phyloP scores from a whole-genome alignment of 148 eudicot species.

The Persicaria maculosa region DNA sequence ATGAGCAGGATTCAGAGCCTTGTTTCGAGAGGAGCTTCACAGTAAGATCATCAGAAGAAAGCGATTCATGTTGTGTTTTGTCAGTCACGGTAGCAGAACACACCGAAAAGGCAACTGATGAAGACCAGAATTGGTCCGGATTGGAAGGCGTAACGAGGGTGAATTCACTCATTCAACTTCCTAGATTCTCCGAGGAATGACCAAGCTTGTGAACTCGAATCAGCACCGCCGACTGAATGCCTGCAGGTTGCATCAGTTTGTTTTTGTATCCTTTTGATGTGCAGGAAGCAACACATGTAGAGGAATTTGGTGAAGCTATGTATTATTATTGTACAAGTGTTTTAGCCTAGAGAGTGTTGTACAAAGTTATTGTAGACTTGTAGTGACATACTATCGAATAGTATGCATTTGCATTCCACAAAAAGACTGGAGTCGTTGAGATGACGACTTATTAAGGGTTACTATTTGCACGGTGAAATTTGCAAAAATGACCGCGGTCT shows the following conservation, averaged over 20 bases:
- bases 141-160: conserved; percentile 94
- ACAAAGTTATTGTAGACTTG: background rate
- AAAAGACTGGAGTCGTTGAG: background rate
- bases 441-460: background rate
- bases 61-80: conserved; percentile 28
- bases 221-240: background rate
- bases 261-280: conserved; percentile 1
- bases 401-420: background rate
- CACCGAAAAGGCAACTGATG: conserved; percentile 27
- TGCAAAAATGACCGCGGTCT: too few relatives aligned
- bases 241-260: background rate
- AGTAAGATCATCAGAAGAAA: conserved; percentile 60
- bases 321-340: background rate
- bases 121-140: conserved; percentile 85
- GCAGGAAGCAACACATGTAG: background rate
- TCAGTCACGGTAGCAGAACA: conserved; percentile 25
- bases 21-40: conserved; percentile 62
- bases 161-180: conserved; percentile 91
- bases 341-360: background rate
- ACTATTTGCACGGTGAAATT: too few relatives aligned
- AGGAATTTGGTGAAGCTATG: background rate
- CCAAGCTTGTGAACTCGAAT: conserved; percentile 21
- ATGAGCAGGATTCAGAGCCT: conserved; percentile 70
- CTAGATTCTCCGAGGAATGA: conserved; percentile 77
- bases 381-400: background rate